Evolutionary conservation across 352 stramenopile genomes (phyloP), one percentile per base, ranked within the genome.

Genomic region (Thalassiosira pacifica): DNA sequence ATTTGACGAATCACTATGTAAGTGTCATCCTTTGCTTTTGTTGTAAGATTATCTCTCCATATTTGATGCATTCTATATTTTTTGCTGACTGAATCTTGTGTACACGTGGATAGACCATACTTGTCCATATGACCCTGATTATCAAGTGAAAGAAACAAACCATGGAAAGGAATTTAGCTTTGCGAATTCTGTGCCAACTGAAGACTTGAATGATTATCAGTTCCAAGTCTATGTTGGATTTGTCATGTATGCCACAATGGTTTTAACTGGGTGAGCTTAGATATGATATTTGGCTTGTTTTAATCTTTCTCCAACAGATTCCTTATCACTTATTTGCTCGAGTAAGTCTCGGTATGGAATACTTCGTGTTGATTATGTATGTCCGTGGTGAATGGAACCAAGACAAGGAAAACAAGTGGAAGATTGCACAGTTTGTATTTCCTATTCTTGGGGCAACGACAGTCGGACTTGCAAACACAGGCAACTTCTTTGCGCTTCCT

Each of bases 381-480:
- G 24, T 65, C 24, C 34, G 22, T 26, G 26, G 27, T 22, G 24
- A 40, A 24, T 65, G 55, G 55, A 26, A 65, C 16, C 24, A 65
- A 40, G 55, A 65, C 24, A 65, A 65, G 19, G 55, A 65, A 40
- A 65, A 65, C 5, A 65, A 26, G 6, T 65, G 55, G 55, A 34
- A 11, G 18, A 11, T 65, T 34, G 55, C 55, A 1, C 55, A 65
- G 27, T 65, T 65, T 65, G 1, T 40, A 22, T 34, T 65, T 40
- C 26, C 55, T 22, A 34, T 65, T 40, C 55, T 65, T 22, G 55
- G 34, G 19, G 53, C 2, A 16, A 65, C 55, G 34, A 19, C 55
- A 11, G 26, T 34, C 31, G 55, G 55, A 6, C 55, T 65, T n/a
- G 24, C 24, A 1, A 40, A 5, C 5, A 1, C 13, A 34, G 26